These are phyloP conservation scores for Ramalina peruviana DNA, from an alignment of 495 filamentous ascomycete species.

Conservation along the genomic window DNA sequence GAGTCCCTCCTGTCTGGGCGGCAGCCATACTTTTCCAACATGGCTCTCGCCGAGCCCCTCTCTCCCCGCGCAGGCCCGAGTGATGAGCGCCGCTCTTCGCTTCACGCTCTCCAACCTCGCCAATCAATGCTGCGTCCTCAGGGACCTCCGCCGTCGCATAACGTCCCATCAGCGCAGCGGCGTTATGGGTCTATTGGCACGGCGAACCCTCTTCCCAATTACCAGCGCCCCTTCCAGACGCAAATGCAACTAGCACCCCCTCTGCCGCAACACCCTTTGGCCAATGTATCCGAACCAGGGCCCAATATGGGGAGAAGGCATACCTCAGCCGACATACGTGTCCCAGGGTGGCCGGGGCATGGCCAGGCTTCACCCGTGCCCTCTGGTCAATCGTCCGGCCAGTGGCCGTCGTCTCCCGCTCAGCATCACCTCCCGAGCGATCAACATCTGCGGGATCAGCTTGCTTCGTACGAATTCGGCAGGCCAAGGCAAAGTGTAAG, in stretches of 20 bases:
- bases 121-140: constrained; percentile 57
- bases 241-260: constrained; percentile 41
- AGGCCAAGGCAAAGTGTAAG: constrained; percentile 38
- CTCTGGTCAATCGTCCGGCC: constrained; percentile 52
- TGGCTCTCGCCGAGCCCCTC: constrained; percentile 58
- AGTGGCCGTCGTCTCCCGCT: constrained; percentile 81
- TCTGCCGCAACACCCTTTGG: constrained; percentile 54
- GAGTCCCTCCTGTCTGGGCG: constrained; percentile 62
- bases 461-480: constrained; percentile 71
- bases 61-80: constrained; percentile 86
- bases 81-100: constrained; percentile 57
- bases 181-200: constrained; percentile 55
- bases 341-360: constrained; percentile 65
- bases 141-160: constrained; percentile 52
- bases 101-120: constrained; percentile 28
- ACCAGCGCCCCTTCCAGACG: constrained; percentile 48
- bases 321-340: constrained; percentile 90
- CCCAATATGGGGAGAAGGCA: constrained; percentile 69
- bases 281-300: constrained; percentile 53
- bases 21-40: constrained; percentile 60
- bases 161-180: constrained; percentile 8
- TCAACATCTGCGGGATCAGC: constrained; percentile 66
- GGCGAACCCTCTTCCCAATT: constrained; percentile 56
- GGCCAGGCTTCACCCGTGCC: constrained; percentile 49
- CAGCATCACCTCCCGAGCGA: constrained; percentile 51